A percentile compares a stretch with the other conserved stretches of the same genome.
Evolutionary conservation across 129 eudicot species (phyloP).

Genomic region (Tagetes patula): DNA sequence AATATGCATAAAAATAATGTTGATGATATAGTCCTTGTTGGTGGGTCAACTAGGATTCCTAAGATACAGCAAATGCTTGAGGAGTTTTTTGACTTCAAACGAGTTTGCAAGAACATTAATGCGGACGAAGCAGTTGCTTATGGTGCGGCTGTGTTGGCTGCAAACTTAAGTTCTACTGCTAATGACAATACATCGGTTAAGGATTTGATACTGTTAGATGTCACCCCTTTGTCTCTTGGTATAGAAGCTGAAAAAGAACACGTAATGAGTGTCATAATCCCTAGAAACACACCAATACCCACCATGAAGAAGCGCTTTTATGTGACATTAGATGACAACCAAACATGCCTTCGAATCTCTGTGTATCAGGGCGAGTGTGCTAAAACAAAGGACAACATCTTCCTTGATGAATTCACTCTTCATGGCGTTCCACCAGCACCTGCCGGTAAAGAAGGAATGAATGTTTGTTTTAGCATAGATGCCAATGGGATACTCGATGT

Average conservation of each 20-base stretch:
- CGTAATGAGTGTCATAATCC: neutral
- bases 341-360: neutral
- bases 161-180: neutral
- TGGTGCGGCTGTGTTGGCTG: constrained; percentile 6
- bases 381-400: neutral
- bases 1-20: neutral
- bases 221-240: neutral
- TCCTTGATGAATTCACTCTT: neutral
- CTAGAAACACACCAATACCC: neutral
- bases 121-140: neutral
- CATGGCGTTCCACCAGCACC: neutral
- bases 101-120: neutral
- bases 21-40: neutral
- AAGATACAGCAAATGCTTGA: neutral
- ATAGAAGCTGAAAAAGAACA: neutral
- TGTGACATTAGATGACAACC: neutral
- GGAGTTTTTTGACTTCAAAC: neutral
- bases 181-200: neutral
- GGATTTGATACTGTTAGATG: neutral
- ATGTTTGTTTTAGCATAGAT: neutral
- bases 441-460: neutral
- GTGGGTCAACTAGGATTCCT: neutral
- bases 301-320: neutral
- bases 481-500: neutral
- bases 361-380: neutral